A percentile compares a stretch with the other conserved stretches of the same genome.
Conservation (phyloP, 1,139 yeast species). For the Geotrichum phurueaensis region DNA sequence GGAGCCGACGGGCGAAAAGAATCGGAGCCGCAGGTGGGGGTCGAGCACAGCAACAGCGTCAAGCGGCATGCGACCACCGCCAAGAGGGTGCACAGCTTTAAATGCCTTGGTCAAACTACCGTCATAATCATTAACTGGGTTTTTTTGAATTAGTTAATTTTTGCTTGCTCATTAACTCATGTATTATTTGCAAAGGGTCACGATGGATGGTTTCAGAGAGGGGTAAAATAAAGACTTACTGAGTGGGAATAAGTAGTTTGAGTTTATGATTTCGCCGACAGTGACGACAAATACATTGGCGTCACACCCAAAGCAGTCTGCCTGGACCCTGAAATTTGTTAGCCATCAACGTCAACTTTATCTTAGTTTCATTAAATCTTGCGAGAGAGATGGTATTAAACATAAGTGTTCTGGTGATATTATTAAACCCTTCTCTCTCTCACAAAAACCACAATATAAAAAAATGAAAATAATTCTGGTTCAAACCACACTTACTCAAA, state of each 20-base stretch:
- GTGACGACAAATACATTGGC: constrained; percentile 1
- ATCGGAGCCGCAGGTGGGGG: constrained; percentile 3
- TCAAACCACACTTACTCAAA: constrained; percentile 13
- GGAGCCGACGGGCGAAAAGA: constrained; percentile 12
- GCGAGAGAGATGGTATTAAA: too few species aligned
- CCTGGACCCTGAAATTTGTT: neutral
- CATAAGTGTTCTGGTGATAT: neutral
- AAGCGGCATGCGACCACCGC: constrained; percentile 13
- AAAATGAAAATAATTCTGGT: neutral
- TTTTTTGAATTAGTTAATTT: too few species aligned
- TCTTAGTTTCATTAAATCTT: too few species aligned
- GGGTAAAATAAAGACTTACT: neutral
- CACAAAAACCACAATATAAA: neutral
- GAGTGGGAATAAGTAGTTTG: constrained; percentile 3
- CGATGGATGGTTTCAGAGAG: neutral
- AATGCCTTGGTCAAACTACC: constrained; percentile 1
- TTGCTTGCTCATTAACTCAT: too few species aligned
- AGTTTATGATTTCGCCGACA: neutral
- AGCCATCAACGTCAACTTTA: neutral
- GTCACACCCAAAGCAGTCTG: neutral
- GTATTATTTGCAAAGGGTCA: neutral
- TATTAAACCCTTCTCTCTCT: neutral
- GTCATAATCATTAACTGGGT: constrained; percentile 11
- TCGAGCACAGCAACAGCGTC: constrained; percentile 14
- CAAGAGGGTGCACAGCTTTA: constrained; percentile 14